Conservation (phyloP, 1,139 yeast genomes). For the Geotrichum candidum region DNA sequence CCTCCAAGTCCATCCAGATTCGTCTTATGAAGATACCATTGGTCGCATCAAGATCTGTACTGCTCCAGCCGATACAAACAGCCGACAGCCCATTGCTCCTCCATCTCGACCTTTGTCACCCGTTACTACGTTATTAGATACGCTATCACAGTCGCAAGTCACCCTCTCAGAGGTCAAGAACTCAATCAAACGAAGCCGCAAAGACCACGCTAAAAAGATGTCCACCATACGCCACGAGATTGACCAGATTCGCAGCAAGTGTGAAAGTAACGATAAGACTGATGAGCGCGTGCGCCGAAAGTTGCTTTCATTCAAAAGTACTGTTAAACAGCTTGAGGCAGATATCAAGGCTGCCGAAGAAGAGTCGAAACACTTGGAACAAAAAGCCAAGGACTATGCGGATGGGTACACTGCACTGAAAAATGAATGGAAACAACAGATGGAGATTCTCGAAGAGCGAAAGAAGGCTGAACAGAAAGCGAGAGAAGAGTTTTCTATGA, state of each 20-base stretch:
- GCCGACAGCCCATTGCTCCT: constrained; percentile 13
- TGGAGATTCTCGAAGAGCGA: constrained; percentile 17
- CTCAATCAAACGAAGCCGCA: constrained; percentile 30
- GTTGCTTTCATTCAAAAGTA: constrained; percentile 31
- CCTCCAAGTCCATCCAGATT: constrained; percentile 15
- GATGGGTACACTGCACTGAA: constrained; percentile 21
- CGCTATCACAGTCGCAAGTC: constrained; percentile 33
- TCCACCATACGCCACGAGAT: constrained; percentile 33
- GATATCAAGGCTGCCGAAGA: constrained; percentile 28
- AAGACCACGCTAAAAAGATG: constrained; percentile 34
- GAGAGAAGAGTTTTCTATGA: constrained; percentile 16
- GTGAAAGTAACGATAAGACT: constrained; percentile 33
- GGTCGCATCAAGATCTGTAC: constrained; percentile 22
- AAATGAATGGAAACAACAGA: constrained; percentile 21
- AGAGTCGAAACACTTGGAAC: constrained; percentile 20
- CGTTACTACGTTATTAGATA: constrained; percentile 35
- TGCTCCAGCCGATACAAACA: constrained; percentile 7
- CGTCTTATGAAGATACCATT: constrained; percentile 13
- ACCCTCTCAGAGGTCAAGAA: constrained; percentile 34
- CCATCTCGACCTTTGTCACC: constrained; percentile 35
- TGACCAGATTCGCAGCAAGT: constrained; percentile 30
- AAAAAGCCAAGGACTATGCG: constrained; percentile 19
- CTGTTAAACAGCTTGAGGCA: constrained; percentile 33
- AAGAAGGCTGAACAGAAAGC: constrained; percentile 19
- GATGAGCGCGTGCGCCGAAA: constrained; percentile 34